Percentiles rank a stretch among this genome's conserved stretches.
phyloP scores from a whole-genome alignment of 129 eudicot genomes.

The Daucus carota region DNA sequence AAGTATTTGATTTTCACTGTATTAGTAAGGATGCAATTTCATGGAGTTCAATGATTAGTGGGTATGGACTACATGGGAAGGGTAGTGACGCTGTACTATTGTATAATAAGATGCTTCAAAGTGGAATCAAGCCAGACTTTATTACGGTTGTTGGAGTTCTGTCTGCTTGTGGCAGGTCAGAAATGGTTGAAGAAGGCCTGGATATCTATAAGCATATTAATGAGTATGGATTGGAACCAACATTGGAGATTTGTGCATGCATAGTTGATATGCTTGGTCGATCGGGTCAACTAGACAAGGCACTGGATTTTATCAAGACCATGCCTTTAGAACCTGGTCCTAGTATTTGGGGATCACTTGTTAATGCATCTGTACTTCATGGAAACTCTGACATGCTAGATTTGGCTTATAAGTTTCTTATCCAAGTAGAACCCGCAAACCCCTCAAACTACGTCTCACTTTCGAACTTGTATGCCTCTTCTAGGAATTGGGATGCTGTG shows the following conservation, averaged over 20 bases:
- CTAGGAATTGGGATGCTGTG: conserved; percentile 44
- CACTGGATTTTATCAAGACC: conserved; percentile 42
- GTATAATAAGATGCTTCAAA: conserved; percentile 43
- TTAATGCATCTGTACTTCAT: conserved; percentile 33
- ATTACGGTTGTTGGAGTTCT: conserved; percentile 54
- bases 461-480: conserved; percentile 54
- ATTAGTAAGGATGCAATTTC: conserved; percentile 35
- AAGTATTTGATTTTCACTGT: conserved; percentile 39
- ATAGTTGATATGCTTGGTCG: conserved; percentile 58
- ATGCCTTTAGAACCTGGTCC: conserved; percentile 54
- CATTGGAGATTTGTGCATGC: conserved; percentile 58
- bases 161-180: conserved; percentile 67
- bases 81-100: conserved; percentile 46
- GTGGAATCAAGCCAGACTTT: conserved; percentile 41
- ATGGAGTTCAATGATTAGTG: conserved; percentile 60
- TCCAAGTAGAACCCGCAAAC: conserved; percentile 53
- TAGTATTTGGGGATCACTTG: conserved; percentile 66
- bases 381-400: conserved; percentile 34
- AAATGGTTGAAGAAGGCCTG: conserved; percentile 41
- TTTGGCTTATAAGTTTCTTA: conserved; percentile 48
- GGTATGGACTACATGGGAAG: conserved; percentile 55
- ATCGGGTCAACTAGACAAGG: conserved; percentile 45
- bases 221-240: conserved; percentile 30
- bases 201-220: conserved; percentile 23
- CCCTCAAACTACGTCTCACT: conserved; percentile 58